phyloP scores from a whole-genome alignment of 371 early-diverging fungal species.

The Dinochytrium kinnereticum region DNA sequence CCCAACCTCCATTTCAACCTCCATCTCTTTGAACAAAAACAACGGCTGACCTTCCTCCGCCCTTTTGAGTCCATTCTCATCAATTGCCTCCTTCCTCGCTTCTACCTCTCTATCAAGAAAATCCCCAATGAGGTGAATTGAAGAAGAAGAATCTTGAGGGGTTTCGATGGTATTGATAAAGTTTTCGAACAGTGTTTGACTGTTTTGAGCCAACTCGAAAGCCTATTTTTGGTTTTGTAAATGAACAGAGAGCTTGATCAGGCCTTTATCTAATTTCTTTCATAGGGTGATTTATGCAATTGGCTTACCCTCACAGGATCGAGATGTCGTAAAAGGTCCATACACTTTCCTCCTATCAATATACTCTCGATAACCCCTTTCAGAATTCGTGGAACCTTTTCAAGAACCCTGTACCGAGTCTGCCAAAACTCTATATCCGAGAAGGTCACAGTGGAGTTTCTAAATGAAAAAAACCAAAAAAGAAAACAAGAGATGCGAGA shows the following conservation, averaged over 20 bases:
- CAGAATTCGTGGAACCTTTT: not conserved
- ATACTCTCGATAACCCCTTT: not conserved
- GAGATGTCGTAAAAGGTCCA: not conserved
- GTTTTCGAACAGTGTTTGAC: not conserved
- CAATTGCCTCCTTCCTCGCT: no score
- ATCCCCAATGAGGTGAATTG: no score
- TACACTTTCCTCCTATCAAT: not conserved
- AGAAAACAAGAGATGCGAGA: no score
- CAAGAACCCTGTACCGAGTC: not conserved
- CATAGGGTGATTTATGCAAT: no score
- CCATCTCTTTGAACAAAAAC: no score
- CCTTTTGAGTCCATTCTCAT: no score
- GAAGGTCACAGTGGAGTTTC: not conserved
- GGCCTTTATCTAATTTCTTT: no score
- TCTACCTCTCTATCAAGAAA: no score
- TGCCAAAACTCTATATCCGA: not conserved
- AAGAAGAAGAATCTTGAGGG: no score
- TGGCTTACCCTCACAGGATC: not conserved
- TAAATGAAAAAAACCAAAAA: not conserved
- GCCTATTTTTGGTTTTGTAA: not conserved
- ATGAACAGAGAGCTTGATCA: no score
- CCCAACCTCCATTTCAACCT: no score
- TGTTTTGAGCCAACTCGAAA: not conserved
- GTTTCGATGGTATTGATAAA: not conserved
- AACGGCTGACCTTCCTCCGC: no score